Base-by-base conservation (phyloP, 345 rosid species). In the Trapa bicornis region DNA sequence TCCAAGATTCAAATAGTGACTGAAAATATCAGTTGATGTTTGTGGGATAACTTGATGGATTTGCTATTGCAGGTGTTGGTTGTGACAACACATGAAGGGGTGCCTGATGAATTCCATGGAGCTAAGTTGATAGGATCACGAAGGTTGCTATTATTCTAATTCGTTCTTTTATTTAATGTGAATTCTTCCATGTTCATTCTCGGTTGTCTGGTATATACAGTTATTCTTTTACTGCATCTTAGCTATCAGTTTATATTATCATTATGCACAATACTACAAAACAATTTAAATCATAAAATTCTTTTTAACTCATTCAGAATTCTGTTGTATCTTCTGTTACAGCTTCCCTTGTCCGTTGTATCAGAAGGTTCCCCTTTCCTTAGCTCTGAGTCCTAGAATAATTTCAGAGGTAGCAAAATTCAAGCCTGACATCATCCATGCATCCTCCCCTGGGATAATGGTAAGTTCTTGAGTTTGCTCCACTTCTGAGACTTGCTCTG, bases 401-500 rank as follows among this genome's bases (percentile, higher is more conserved):
- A 87, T 94, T 71, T 91, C 96, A 43, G 97, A 87, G 79, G 89
- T 94, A 76, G 97, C 99, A 22, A 76, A 80, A 69, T 94, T 94
- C 77, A 94, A 94, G 81, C 99, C 99, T 53, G 99, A 94, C 76
- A 94, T 94, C n/a, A 94, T 94, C 61, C 99, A 94, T 73, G 97
- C 99, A 75, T 87, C 97, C 32, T 94, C 99, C 61, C 99, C 99
- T 36, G 99, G 99, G 42, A 84, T 94, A 66, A 94, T 94, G 99
- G 97, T 91, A 76, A 52, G 70, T 65, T 72, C 54, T 43, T 43
- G 29, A 60, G 6, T 10, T 48, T 29, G 32, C 0, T 50, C 63
- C n/a, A 8, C 37, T 36, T 16, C 35, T 22, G 14, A 52, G 64
- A 41, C 61, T n/a, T 58, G 37, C 63, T 58, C 38, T 58, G 63